Base-by-base conservation (phyloP, 2,329 filamentous ascomycete genomes). In the Nigrograna mackinnonii region DNA sequence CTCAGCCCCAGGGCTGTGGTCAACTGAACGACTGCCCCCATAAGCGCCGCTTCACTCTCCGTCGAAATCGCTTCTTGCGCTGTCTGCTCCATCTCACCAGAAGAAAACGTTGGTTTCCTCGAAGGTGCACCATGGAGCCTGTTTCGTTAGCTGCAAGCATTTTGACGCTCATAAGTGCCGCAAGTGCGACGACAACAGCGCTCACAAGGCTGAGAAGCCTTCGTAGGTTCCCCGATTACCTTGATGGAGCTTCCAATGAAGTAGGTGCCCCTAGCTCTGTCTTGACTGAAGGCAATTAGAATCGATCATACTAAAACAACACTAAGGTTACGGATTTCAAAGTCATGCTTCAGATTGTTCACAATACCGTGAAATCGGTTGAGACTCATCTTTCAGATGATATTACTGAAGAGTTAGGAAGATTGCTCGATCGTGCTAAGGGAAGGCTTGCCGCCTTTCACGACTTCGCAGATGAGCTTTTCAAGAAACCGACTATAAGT, bases 291-390 rank as follows among this genome's bases (percentile, higher is more conserved):
- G n/a, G n/a, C n/a, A n/a, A n/a, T n/a, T n/a, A n/a, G n/a, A n/a
- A n/a, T n/a, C n/a, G n/a, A n/a, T n/a, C n/a, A n/a, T n/a, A n/a
- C n/a, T n/a, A n/a, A n/a, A n/a, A n/a, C n/a, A n/a, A n/a, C n/a
- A n/a, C n/a, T n/a, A n/a, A n/a, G n/a, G 21, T 44, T 4, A 39
- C 35, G 5, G 41, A 44, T 22, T 39, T 44, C 20, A 24, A 22
- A 14, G 26, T 31, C 16, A 26, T 28, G 19, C 24, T 44, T 18
- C 14, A 20, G 16, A 4, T 39, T n/a, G 34, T 39, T 17, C 24
- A 39, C 13, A 7, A 12, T 20, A n/a, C 30, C 11, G 14, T 44
- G 14, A 18, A 17, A 12, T 2, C 19, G 5, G 12, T 19, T 19
- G 3, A 35, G 26, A 17, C 28, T 4, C 3, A 5, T 17, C 13